Conservation (phyloP, 306 rosid species). For the Boehmeria nivea region DNA sequence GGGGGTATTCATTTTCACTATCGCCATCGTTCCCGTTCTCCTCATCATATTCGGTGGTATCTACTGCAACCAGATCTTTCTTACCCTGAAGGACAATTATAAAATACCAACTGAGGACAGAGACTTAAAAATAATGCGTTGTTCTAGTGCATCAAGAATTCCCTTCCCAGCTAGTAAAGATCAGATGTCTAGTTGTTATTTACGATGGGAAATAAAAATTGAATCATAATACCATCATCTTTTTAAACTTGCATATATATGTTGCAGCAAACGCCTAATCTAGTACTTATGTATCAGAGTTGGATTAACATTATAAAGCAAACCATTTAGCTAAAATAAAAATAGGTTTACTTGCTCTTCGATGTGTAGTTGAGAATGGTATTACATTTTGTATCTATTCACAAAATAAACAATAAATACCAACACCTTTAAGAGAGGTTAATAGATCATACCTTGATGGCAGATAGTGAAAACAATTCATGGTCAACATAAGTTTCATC, state of each 20-base stretch:
- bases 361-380: too few relatives aligned
- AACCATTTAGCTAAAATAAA: too few relatives aligned
- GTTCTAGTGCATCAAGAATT: neutral
- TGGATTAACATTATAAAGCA: too few relatives aligned
- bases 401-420: too few relatives aligned
- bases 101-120: constrained; percentile 10
- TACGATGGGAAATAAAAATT: too few relatives aligned
- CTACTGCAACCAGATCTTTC: constrained; percentile 71
- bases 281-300: too few relatives aligned
- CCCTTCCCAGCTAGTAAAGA: neutral
- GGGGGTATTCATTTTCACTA: constrained; percentile 42
- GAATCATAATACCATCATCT: too few relatives aligned
- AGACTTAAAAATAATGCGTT: neutral
- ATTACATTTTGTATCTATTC: too few relatives aligned
- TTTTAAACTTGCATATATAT: too few relatives aligned
- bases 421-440: too few relatives aligned
- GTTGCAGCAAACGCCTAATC: too few relatives aligned
- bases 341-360: too few relatives aligned
- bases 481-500: constrained; percentile 71
- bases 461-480: constrained; percentile 74
- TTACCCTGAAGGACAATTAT: constrained; percentile 56
- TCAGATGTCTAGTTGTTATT: constrained; percentile 2
- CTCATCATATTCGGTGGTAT: constrained; percentile 62
- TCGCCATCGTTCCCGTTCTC: constrained; percentile 42
- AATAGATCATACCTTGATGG: constrained; percentile 64